Evolutionary conservation across 768 basidiomycete species (phyloP).

Genomic region (Vararia minispora): DNA sequence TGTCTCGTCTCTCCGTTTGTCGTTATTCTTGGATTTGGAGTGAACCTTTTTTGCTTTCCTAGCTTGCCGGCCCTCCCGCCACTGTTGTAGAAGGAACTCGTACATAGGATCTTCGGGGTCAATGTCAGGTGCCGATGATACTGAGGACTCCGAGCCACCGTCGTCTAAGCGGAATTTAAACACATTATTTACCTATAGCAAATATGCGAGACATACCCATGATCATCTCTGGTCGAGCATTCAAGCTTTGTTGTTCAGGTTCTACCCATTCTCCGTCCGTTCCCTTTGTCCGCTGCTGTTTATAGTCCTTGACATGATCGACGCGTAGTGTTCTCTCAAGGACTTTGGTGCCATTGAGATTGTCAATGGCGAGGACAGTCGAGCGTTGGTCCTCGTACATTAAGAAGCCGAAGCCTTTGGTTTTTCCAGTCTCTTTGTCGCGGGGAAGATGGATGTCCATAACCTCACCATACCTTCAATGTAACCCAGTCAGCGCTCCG

Average conservation of each 20-base stretch:
- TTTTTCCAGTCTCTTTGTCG: conserved; percentile 87
- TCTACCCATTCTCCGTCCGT: conserved; percentile 83
- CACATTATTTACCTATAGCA: not conserved
- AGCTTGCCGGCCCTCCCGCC: conserved; percentile 55
- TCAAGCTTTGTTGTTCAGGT: conserved; percentile 74
- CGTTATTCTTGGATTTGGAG: conserved; percentile 45
- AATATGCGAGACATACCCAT: conserved; percentile 33
- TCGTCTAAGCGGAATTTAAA: conserved; percentile 28
- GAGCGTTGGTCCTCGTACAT: conserved; percentile 99
- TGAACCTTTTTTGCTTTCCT: conserved; percentile 50
- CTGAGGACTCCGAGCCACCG: conserved; percentile 55
- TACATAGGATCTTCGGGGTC: conserved; percentile 99
- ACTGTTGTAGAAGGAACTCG: conserved; percentile 75
- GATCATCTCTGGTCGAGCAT: conserved; percentile 71
- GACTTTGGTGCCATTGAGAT: conserved; percentile 90
- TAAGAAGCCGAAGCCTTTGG: conserved; percentile 87
- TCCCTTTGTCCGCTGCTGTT: conserved; percentile 68
- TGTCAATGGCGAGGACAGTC: conserved; percentile 94
- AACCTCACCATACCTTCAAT: conserved; percentile 82
- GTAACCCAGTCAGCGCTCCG: conserved; percentile 1
- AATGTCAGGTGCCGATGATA: conserved; percentile 51
- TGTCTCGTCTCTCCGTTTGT: conserved; percentile 64
- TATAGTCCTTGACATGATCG: conserved; percentile 88
- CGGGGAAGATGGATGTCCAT: conserved; percentile 92
- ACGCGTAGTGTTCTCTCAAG: conserved; percentile 82